phyloP scores from a whole-genome alignment of 345 rosid species.

The Arabidopsis suecica region DNA sequence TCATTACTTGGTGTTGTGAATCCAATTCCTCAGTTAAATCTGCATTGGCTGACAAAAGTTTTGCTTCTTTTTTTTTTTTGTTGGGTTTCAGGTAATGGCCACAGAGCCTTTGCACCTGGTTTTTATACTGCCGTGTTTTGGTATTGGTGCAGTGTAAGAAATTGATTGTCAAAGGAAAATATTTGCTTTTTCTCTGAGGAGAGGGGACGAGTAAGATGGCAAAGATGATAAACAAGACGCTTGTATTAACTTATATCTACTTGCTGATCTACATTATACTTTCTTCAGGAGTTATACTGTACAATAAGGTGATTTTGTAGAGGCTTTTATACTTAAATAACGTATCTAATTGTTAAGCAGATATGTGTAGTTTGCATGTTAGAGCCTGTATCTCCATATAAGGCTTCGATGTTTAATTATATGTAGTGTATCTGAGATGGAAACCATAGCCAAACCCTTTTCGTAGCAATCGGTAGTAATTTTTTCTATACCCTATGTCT shows the following conservation, averaged over 20 bases:
- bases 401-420: neutral
- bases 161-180: neutral
- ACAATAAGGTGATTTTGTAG: slow-evolving; percentile 73
- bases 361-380: neutral
- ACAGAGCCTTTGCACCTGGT: slow-evolving; percentile 8
- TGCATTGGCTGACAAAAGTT: slow-evolving; percentile 23
- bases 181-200: slow-evolving; percentile 29
- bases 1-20: neutral
- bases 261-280: slow-evolving; percentile 81
- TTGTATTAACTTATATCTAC: slow-evolving; percentile 81
- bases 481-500: neutral
- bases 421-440: slow-evolving; percentile 15
- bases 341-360: neutral
- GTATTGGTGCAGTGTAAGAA: slow-evolving; percentile 30
- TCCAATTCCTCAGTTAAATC: slow-evolving; percentile 10
- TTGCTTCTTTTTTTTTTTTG: neutral
- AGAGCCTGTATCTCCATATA: neutral
- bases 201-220: slow-evolving; percentile 42
- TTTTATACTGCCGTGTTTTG: slow-evolving; percentile 16
- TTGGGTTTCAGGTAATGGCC: slow-evolving; percentile 31
- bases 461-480: slow-evolving; percentile 3
- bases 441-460: neutral
- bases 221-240: slow-evolving; percentile 76
- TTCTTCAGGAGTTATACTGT: slow-evolving; percentile 91
- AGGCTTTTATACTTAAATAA: neutral